Percentiles rank a stretch among this genome's conserved stretches.
phyloP scores from a whole-genome alignment of 345 rosid genomes.

The Tarenaya hassleriana region DNA sequence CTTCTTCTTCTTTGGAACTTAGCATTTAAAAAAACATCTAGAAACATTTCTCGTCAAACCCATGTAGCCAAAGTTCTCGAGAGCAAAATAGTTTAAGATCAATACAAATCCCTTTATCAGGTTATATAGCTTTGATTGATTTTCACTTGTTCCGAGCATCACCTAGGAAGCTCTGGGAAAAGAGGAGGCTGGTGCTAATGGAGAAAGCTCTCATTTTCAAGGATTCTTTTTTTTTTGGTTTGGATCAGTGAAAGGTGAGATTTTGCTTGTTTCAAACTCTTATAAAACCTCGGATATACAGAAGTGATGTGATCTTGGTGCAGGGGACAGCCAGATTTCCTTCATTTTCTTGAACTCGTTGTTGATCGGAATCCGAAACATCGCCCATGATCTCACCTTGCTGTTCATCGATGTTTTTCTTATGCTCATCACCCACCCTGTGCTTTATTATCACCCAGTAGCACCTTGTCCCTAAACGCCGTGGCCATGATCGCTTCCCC shows the following conservation, averaged over 20 bases:
- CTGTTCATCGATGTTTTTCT: conserved; percentile 55
- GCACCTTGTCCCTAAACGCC: conserved; percentile 75
- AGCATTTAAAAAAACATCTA: conserved; percentile 6
- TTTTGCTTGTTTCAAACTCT: no score
- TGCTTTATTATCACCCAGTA: conserved; percentile 84
- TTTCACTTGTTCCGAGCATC: no score
- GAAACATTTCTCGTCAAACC: conserved; percentile 16
- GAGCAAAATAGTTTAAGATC: conserved; percentile 18
- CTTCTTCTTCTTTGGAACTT: conserved; percentile 8
- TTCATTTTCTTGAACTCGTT: conserved; percentile 72
- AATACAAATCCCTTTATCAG: conserved; percentile 16
- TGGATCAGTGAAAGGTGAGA: no score
- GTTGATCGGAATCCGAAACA: conserved; percentile 57
- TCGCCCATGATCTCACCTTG: conserved; percentile 53
- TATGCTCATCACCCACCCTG: conserved; percentile 54
- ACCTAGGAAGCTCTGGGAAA: no score
- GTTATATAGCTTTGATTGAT: neutral
- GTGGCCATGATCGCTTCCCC: conserved; percentile 75
- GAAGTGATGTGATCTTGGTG: no score
- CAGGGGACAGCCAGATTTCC: conserved; percentile 39
- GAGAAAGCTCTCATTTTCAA: no score
- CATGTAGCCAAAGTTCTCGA: conserved; percentile 23
- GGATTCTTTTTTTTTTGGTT: no score
- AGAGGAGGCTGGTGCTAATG: no score
- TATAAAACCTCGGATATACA: no score